Evolutionary conservation across 148 eudicot species (phyloP), one percentile per base, ranked within the genome.

Genomic region (Polygonum maritimum): DNA sequence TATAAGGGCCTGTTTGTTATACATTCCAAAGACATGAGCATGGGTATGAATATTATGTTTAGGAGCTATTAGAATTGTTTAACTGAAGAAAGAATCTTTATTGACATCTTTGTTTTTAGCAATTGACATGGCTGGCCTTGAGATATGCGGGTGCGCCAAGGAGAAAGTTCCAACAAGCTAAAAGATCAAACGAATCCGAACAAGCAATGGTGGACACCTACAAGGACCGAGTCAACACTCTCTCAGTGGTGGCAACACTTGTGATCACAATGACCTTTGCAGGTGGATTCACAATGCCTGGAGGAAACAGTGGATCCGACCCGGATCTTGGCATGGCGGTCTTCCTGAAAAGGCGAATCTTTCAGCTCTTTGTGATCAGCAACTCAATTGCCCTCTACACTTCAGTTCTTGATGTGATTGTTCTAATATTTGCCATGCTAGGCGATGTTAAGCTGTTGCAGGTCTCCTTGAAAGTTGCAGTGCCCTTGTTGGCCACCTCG

Each of bases 301-400:
- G 84, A 36, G 84, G 88, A 3, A 73, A 77, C 18, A 79, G 49
- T 41, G 63, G 39, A 44, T 65, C 84, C 10, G 55, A 40, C 5
- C 63, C 72, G 4, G 39, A 85, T 18, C 58, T 8, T 21, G 88
- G 86, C 62, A 71, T 73, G 52, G 79, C 86, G 18, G 41, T 72
- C 40, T 35, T 84, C 4, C 78, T 52, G 13, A 75, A 75, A 35
- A 76, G 69, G 58, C 16, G 51, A 21, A 69, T 76, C 2, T 84
- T 84, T 65, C 78, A 76, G 69, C 82, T 49, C 19, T 87, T 83
- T 39, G 80, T 87, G 51, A 74, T 85, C 7, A 78, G 80, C 69
- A 81, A 87, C 83, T 81, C 84, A 8, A 69, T 83, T 33, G 88
- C 88, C 0, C 73, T 87, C 81, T 83, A 78, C 74, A 80, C 78